Conservation (phyloP, 2,329 filamentous ascomycete genomes). For the Neonectria hederae region DNA sequence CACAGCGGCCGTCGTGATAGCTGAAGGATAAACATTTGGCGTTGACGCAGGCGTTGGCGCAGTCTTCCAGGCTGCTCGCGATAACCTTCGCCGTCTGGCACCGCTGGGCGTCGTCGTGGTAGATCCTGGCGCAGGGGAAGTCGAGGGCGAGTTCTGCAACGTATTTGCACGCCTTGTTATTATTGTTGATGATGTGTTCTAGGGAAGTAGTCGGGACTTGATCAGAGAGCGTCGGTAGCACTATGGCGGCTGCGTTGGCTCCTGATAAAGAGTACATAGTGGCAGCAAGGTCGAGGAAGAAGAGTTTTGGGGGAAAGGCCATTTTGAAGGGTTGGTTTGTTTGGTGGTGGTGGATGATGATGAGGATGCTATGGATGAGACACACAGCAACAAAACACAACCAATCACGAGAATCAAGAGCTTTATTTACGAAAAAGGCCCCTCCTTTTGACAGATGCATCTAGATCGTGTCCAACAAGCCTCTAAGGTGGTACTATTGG, state of each 20-base stretch:
- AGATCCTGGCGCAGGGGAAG: constrained; percentile 5
- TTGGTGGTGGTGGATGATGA: neutral
- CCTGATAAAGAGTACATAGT: neutral
- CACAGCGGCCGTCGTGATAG: neutral
- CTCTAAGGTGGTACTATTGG: too few species aligned
- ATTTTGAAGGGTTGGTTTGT: neutral
- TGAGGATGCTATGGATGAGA: neutral
- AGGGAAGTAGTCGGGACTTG: neutral
- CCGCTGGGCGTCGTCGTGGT: neutral
- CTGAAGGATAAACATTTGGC: neutral
- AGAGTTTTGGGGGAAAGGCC: neutral
- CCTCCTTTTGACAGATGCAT: too few species aligned
- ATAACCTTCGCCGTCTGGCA: neutral
- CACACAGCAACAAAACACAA: too few species aligned
- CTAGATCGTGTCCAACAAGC: too few species aligned
- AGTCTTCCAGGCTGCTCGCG: neutral
- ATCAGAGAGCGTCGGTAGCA: neutral
- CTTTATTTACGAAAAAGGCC: too few species aligned
- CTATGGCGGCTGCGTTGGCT: neutral
- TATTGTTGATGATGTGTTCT: neutral
- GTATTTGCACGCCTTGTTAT: neutral
- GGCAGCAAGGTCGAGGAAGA: neutral
- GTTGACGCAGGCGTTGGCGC: constrained; percentile 3
- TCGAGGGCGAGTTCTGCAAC: neutral
- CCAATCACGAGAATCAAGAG: too few species aligned